Evolutionary conservation across 345 rosid genomes (phyloP).

Genomic region (Crucihimalaya himalaica): DNA sequence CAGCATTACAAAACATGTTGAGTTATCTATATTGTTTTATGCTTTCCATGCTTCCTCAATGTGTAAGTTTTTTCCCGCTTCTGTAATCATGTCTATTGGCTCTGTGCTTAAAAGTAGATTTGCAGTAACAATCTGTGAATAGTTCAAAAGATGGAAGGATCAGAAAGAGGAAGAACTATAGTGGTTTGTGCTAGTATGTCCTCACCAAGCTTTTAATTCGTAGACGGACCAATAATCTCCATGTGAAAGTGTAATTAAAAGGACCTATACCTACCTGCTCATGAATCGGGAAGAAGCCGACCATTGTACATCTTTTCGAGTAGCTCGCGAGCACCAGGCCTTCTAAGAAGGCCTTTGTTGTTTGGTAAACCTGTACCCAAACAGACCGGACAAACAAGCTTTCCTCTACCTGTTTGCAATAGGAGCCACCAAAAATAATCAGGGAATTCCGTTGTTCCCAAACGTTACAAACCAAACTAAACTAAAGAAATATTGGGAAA

Average conservation of each 20-base stretch:
- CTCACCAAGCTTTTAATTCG: neutral
- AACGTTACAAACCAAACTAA: neutral
- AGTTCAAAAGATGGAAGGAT: neutral
- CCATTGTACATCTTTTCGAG: conserved; percentile 96
- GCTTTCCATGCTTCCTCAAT: neutral
- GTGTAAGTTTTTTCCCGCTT: conserved; percentile 4
- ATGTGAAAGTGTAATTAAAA: neutral
- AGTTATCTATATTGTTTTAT: neutral
- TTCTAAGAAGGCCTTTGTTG: conserved; percentile 88
- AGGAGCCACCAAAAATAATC: conserved; percentile 4
- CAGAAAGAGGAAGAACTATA: neutral
- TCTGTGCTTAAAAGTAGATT: conserved; percentile 2
- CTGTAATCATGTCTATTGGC: conserved; percentile 7
- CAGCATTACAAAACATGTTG: conserved; percentile 14
- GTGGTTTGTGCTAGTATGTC: neutral
- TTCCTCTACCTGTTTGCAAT: conserved; percentile 73
- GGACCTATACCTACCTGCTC: conserved; percentile 39
- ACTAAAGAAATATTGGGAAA: neutral
- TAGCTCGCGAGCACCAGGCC: conserved; percentile 80
- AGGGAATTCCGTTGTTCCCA: neutral
- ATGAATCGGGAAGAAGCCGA: conserved; percentile 73
- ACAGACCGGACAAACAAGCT: conserved; percentile 92
- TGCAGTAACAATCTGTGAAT: conserved; percentile 17
- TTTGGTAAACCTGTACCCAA: conserved; percentile 92
- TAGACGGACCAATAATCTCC: neutral